A percentile compares a stretch with the other conserved stretches of the same genome.
Conservation (phyloP, 2,329 filamentous ascomycete species). For the Trichoderma sp. region DNA sequence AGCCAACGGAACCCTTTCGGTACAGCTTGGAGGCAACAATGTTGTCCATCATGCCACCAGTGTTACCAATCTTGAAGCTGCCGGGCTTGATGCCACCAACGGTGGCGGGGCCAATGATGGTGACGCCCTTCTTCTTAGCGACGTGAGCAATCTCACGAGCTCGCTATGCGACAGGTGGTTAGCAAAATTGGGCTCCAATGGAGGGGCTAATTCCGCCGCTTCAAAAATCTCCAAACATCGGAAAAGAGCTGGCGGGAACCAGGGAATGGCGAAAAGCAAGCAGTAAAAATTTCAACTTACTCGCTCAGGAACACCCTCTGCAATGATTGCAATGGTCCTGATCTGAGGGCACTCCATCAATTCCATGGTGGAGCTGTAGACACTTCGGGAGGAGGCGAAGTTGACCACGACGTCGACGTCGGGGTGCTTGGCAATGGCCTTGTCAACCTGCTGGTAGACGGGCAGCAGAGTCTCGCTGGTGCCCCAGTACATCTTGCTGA, state of each 20-base stretch:
- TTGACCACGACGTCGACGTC: conserved; percentile 99
- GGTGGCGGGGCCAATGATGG: conserved; percentile 96
- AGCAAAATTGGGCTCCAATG: conserved; percentile 24
- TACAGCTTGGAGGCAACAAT: conserved; percentile 99
- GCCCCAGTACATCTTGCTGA: conserved; percentile 99
- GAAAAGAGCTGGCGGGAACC: background rate
- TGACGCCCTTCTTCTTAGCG: conserved; percentile 97
- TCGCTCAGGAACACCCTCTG: conserved; percentile 97
- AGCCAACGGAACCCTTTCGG: conserved; percentile 96
- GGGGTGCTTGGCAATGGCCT: conserved; percentile 93
- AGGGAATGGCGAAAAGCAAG: background rate
- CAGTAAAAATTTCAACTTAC: conserved; percentile 51
- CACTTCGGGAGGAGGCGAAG: conserved; percentile 97
- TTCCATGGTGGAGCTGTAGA: conserved; percentile 98
- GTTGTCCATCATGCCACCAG: conserved; percentile 99
- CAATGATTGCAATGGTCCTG: conserved; percentile 98
- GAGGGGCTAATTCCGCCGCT: background rate
- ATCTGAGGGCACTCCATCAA: conserved; percentile 96
- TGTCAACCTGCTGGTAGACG: conserved; percentile 91
- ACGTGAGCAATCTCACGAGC: conserved; percentile 97
- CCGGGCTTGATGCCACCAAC: conserved; percentile 99
- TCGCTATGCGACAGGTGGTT: conserved; percentile 52
- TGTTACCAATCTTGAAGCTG: conserved; percentile 99
- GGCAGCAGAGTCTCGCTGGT: conserved; percentile 98
- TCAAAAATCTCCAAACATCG: background rate